These are phyloP conservation scores for Apiospora phragmitis DNA, from an alignment of 2,329 filamentous ascomycete genomes.

Conservation along the genomic window DNA sequence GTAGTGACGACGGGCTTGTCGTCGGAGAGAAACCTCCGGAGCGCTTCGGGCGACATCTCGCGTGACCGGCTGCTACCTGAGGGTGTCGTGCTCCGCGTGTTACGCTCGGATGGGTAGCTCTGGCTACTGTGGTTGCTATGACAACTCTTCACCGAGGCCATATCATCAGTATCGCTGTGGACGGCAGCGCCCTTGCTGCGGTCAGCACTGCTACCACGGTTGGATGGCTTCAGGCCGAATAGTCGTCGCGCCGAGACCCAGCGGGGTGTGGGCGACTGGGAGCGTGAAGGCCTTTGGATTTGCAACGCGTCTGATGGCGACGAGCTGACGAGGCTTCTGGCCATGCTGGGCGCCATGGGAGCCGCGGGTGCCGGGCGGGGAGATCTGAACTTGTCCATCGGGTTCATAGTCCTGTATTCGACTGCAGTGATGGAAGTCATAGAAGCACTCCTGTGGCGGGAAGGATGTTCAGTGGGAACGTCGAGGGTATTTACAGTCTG, in stretches of 20 bases:
- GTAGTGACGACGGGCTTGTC: constrained; percentile 38
- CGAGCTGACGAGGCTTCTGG: constrained; percentile 37
- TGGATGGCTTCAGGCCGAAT: constrained; percentile 44
- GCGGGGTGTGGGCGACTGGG: constrained; percentile 48
- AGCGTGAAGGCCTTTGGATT: constrained; percentile 40
- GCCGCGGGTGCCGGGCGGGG: constrained; percentile 63
- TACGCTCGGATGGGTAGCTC: not conserved
- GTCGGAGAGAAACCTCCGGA: constrained; percentile 52
- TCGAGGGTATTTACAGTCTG: constrained; percentile 84
- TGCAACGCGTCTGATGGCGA: constrained; percentile 28
- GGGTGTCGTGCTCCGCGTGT: constrained; percentile 31
- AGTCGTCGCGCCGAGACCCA: constrained; percentile 54
- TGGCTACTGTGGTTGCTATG: constrained; percentile 26
- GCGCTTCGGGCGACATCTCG: constrained; percentile 57
- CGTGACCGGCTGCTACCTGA: constrained; percentile 47
- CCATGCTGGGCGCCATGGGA: constrained; percentile 45
- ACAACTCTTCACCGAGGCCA: constrained; percentile 20
- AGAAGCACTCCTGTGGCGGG: constrained; percentile 64
- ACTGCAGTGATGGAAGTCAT: constrained; percentile 58
- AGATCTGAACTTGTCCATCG: constrained; percentile 71
- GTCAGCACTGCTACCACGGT: constrained; percentile 30
- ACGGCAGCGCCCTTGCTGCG: constrained; percentile 32
- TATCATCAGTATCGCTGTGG: constrained; percentile 18
- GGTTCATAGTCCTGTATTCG: constrained; percentile 74
- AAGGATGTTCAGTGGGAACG: constrained; percentile 69